phyloP scores from a whole-genome alignment of 2,329 filamentous ascomycete species.

The Penicillium occitanis region DNA sequence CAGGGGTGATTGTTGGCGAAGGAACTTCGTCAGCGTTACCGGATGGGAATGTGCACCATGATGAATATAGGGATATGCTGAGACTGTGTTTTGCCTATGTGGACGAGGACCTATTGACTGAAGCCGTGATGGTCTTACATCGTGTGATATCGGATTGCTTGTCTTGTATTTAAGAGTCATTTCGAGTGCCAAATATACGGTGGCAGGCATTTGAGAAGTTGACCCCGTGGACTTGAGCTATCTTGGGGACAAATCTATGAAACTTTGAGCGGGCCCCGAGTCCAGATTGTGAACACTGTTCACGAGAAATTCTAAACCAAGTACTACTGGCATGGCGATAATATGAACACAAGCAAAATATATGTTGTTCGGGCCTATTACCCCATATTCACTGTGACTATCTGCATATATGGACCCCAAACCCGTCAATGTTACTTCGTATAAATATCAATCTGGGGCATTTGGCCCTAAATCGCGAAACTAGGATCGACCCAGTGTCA shows the following conservation, averaged over 20 bases:
- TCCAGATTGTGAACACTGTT: neutral
- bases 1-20: neutral
- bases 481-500: no score
- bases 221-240: neutral
- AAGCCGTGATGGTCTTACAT: neutral
- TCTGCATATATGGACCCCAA: neutral
- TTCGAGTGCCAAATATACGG: neutral
- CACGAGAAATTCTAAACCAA: neutral
- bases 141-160: neutral
- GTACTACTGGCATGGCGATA: neutral
- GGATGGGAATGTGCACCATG: neutral
- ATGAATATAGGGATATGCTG: neutral
- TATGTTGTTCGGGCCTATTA: no score
- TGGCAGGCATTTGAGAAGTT: no score
- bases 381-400: no score
- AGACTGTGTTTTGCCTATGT: slow-evolving; percentile 8
- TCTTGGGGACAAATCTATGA: neutral
- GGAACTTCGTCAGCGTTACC: slow-evolving; percentile 3
- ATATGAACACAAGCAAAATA: no score
- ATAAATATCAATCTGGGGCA: no score
- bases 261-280: neutral
- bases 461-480: no score
- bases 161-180: neutral
- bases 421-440: no score
- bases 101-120: neutral